phyloP scores from a whole-genome alignment of 2,329 filamentous ascomycete species.

The Xylaria sp. region DNA sequence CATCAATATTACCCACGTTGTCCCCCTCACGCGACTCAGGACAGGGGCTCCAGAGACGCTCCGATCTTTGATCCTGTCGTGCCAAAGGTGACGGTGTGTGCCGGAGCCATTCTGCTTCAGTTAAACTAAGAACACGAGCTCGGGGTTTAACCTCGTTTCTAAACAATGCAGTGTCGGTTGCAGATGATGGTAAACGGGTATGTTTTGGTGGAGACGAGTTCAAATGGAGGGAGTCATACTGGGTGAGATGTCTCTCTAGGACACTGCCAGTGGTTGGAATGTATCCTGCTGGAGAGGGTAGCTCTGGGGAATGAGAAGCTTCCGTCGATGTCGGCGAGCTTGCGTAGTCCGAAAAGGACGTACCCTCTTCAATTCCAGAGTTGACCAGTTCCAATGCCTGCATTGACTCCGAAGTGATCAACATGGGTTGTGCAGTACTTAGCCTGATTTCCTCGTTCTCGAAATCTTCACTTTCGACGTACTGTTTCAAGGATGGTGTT shows the following conservation, averaged over 20 bases:
- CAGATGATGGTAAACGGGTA: constrained; percentile 21
- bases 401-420: constrained; percentile 39
- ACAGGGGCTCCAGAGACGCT: constrained; percentile 33
- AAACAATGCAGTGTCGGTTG: constrained; percentile 16
- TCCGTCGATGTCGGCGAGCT: constrained; percentile 36
- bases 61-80: constrained; percentile 16
- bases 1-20: neutral
- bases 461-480: constrained; percentile 43
- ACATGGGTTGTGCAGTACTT: constrained; percentile 37
- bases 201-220: constrained; percentile 27
- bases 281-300: constrained; percentile 39
- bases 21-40: constrained; percentile 15
- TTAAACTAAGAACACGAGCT: constrained; percentile 31
- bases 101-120: constrained; percentile 42
- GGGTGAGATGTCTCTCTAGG: constrained; percentile 39
- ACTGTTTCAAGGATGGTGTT: constrained; percentile 41
- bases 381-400: constrained; percentile 34
- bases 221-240: constrained; percentile 34
- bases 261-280: constrained; percentile 41
- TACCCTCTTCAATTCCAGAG: constrained; percentile 26
- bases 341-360: constrained; percentile 41
- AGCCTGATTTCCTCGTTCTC: constrained; percentile 40
- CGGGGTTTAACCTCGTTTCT: constrained; percentile 7
- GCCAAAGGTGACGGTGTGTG: constrained; percentile 38
- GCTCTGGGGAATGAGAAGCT: constrained; percentile 31